Percentiles rank a stretch among this genome's conserved stretches.
Conservation (phyloP, 1,139 yeast species). For the Yamadazyma diddensiae region DNA sequence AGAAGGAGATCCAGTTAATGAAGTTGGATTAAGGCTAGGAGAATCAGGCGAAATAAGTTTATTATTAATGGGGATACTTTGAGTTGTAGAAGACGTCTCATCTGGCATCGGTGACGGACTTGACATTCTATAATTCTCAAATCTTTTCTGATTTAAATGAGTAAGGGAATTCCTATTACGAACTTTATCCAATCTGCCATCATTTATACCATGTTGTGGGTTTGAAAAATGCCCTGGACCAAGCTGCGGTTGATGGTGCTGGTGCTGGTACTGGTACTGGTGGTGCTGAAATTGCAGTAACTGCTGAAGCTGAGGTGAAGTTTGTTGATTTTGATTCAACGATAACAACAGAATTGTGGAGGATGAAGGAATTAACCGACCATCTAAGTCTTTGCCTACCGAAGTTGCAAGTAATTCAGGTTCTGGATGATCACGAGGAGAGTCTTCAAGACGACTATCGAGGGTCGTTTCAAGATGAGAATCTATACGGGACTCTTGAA, state of each 20-base stretch:
- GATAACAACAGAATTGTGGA: conserved; percentile 54
- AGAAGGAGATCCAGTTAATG: conserved; percentile 55
- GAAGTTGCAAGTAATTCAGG: conserved; percentile 55
- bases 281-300: conserved; percentile 5
- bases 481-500: not conserved
- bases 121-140: conserved; percentile 34
- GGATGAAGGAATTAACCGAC: conserved; percentile 50
- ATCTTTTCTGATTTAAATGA: conserved; percentile 22
- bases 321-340: conserved; percentile 24
- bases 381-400: conserved; percentile 50
- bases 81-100: conserved; percentile 19
- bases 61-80: conserved; percentile 27
- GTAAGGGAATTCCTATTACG: conserved; percentile 31
- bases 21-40: conserved; percentile 51
- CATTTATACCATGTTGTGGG: not conserved
- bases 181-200: conserved; percentile 7
- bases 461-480: not conserved
- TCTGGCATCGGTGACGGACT: conserved; percentile 21
- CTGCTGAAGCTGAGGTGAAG: conserved; percentile 5
- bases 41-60: conserved; percentile 41
- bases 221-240: not conserved
- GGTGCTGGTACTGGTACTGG: not conserved
- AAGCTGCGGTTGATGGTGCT: conserved; percentile 2
- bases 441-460: not conserved
- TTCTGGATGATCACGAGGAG: conserved; percentile 41